These are phyloP conservation scores for Diaporthe sp. DNA, from an alignment of 2,329 filamentous ascomycete species.

Conservation along the genomic window DNA sequence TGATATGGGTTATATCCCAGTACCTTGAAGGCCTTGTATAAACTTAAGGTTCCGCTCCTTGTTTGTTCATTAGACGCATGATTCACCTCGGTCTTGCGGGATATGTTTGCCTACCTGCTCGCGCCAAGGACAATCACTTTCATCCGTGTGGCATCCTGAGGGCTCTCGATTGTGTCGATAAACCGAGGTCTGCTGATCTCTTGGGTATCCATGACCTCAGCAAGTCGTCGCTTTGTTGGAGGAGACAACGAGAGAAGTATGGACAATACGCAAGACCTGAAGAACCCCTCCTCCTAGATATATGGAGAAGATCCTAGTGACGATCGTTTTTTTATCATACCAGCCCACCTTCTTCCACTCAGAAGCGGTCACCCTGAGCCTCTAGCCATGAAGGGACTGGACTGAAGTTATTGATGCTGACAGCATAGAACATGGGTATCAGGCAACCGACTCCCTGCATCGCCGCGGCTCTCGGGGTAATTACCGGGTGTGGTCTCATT, in stretches of 20 bases:
- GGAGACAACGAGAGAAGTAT: background rate
- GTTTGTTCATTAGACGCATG: background rate
- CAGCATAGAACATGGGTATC: background rate
- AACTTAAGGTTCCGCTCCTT: constrained; percentile 4
- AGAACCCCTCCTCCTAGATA: background rate
- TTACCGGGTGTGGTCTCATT: background rate
- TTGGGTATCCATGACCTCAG: background rate
- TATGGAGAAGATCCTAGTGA: background rate
- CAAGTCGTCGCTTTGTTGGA: background rate
- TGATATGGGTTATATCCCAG: constrained; percentile 4
- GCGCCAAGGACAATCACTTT: constrained; percentile 11
- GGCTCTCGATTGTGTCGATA: constrained; percentile 7
- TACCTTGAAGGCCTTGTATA: background rate
- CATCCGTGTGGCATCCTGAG: background rate
- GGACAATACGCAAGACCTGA: too few species aligned
- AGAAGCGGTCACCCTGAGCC: background rate
- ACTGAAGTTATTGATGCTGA: background rate
- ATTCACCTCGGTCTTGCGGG: too few species aligned
- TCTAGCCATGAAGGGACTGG: background rate
- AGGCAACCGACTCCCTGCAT: background rate
- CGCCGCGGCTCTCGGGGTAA: constrained; percentile 1
- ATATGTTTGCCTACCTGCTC: constrained; percentile 3
- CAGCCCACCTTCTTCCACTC: background rate
- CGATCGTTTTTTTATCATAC: background rate
- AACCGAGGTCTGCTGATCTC: background rate